These are phyloP conservation scores for Hanseniaspora jakobsenii DNA, from an alignment of 805 yeast genomes.

Conservation along the genomic window DNA sequence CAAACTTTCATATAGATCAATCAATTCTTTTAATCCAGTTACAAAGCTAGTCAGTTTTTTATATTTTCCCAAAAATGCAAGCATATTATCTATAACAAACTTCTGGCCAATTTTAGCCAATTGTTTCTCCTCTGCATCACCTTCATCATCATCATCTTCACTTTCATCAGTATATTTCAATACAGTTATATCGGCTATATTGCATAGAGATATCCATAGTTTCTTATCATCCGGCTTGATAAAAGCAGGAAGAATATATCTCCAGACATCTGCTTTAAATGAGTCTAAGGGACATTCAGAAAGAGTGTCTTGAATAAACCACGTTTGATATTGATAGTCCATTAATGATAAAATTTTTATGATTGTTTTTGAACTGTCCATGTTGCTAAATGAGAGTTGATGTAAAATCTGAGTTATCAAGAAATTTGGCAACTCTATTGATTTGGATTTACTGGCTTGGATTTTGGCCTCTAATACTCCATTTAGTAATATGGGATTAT, in stretches of 20 bases:
- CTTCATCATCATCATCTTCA: not conserved
- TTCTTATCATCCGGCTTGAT: conserved; percentile 25
- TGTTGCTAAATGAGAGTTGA: conserved; percentile 4
- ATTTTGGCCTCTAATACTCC: conserved; percentile 6
- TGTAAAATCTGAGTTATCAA: conserved; percentile 11
- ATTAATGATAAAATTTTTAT: conserved; percentile 10
- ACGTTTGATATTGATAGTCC: conserved; percentile 22
- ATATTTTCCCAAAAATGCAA: conserved; percentile 5
- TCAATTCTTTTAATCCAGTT: not conserved
- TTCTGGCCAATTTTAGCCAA: conserved; percentile 16
- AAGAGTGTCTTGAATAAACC: conserved; percentile 40
- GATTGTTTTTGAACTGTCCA: not conserved
- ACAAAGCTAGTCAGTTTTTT: conserved; percentile 6
- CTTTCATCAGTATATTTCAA: conserved; percentile 5
- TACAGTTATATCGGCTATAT: conserved; percentile 8
- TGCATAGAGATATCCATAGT: conserved; percentile 2
- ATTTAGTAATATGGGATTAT: conserved; percentile 7
- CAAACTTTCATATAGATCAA: conserved; percentile 4
- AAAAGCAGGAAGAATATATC: conserved; percentile 58
- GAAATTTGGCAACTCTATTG: conserved; percentile 1
- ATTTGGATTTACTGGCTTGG: not conserved
- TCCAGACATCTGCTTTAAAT: conserved; percentile 47
- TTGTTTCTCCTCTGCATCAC: not conserved
- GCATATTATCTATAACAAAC: conserved; percentile 4
- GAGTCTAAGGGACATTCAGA: conserved; percentile 52